Conservation (phyloP, 148 eudicot species). For the Tetragonia tetragonoides region DNA sequence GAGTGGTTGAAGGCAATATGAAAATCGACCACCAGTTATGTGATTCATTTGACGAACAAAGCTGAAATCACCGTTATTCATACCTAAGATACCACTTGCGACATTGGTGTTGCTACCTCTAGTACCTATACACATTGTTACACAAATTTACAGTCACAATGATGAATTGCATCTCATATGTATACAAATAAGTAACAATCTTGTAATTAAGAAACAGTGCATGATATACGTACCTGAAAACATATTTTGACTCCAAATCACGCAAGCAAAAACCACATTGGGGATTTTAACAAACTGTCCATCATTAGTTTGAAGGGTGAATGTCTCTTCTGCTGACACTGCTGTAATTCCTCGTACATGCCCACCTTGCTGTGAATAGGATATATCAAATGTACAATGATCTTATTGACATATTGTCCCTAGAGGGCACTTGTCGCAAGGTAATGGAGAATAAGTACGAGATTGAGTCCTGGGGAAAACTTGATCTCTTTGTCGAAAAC, state of each 20-base stretch:
- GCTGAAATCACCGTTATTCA: neutral
- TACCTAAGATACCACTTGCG: neutral
- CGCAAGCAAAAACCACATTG: neutral
- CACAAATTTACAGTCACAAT: no score
- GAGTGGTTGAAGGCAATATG: neutral
- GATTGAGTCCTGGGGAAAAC: constrained; percentile 6
- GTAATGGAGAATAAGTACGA: neutral
- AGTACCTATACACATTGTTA: neutral
- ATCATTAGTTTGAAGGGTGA: neutral
- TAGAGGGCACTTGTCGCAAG: neutral
- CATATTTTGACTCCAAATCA: neutral
- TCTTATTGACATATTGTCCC: neutral
- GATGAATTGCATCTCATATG: no score
- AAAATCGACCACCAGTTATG: neutral
- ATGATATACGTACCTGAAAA: neutral
- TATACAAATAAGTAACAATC: no score
- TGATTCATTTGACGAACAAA: neutral
- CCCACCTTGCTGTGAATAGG: neutral
- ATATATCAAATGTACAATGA: neutral
- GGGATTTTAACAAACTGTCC: neutral
- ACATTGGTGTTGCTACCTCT: neutral
- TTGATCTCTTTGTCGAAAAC: constrained; percentile 6
- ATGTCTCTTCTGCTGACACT: constrained; percentile 3
- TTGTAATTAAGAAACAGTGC: no score
- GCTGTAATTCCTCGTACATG: constrained; percentile 4